Evolutionary conservation across 192 early-diverging fungal genomes (phyloP).

Genomic region (Coemansia sp.): DNA sequence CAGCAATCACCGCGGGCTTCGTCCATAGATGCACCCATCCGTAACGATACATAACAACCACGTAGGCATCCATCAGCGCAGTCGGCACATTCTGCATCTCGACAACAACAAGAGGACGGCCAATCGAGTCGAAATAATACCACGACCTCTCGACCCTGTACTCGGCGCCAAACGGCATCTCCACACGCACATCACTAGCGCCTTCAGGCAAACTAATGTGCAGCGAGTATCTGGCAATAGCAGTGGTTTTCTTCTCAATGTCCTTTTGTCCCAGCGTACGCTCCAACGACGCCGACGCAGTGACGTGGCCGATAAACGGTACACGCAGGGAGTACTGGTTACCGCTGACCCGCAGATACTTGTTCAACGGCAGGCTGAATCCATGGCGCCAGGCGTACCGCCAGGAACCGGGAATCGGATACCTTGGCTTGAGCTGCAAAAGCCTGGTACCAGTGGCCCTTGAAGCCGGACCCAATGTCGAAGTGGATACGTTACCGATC

Average conservation of each 20-base stretch:
- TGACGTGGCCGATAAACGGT: constrained; percentile 67
- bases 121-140: constrained; percentile 90
- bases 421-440: constrained; percentile 83
- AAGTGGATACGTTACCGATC: constrained; percentile 97
- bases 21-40: constrained; percentile 47
- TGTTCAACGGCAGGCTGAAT: constrained; percentile 73
- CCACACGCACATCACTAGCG: constrained; percentile 64
- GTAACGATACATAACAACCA: constrained; percentile 61
- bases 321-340: constrained; percentile 65
- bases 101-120: constrained; percentile 78
- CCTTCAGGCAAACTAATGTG: constrained; percentile 90
- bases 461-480: constrained; percentile 35
- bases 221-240: constrained; percentile 66
- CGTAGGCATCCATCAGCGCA: constrained; percentile 58
- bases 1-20: constrained; percentile 64
- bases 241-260: constrained; percentile 65
- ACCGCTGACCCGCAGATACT: constrained; percentile 60
- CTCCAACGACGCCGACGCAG: constrained; percentile 64
- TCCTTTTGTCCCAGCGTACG: constrained; percentile 67
- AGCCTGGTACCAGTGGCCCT: constrained; percentile 43
- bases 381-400: constrained; percentile 94
- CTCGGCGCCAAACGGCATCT: constrained; percentile 60
- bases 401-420: constrained; percentile 96
- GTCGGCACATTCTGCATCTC: constrained; percentile 71
- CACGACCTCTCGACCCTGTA: constrained; percentile 57